Percentiles rank a stretch among this genome's conserved stretches.
These are phyloP conservation scores for Limnomonas spitsbergensis DNA, from an alignment of 139 green algal genomes.

Conservation along the genomic window DNA sequence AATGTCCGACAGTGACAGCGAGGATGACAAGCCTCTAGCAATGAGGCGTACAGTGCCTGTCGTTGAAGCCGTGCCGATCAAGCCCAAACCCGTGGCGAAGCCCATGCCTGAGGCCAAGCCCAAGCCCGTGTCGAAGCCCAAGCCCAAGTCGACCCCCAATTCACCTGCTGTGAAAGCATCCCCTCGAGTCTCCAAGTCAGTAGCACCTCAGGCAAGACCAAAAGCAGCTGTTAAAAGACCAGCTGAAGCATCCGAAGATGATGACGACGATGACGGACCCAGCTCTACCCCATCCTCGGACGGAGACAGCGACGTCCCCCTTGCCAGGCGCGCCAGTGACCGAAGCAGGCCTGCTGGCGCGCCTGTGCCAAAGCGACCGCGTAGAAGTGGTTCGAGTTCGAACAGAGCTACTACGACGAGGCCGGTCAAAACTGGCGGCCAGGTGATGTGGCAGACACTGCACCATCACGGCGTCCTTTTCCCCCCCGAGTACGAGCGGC, in stretches of 20 bases:
- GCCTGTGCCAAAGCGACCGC: not conserved
- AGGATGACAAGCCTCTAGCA: not conserved
- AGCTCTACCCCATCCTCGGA: not conserved
- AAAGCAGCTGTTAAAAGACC: not conserved
- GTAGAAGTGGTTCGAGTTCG: not conserved
- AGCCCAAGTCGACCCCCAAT: no score
- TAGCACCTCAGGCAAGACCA: not conserved
- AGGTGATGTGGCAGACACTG: conserved; percentile 84
- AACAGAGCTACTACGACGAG: not conserved
- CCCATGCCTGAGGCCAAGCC: no score
- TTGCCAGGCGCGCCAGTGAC: not conserved
- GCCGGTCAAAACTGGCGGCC: not conserved
- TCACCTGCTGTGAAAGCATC: no score
- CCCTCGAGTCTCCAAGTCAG: no score
- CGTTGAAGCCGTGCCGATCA: no score
- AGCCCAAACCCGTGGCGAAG: no score
- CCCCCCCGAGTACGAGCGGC: conserved; percentile 76
- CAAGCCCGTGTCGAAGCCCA: no score
- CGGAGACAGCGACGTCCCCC: not conserved
- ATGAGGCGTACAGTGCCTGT: not conserved
- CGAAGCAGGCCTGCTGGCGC: not conserved
- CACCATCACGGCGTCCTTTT: conserved; percentile 93
- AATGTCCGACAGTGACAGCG: no score
- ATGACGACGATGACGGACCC: conserved; percentile 7
- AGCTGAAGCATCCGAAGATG: not conserved